Evolutionary conservation across 352 stramenopile species (phyloP), one percentile per base, ranked within the genome.

Genomic region (Plasmopara halstedii): DNA sequence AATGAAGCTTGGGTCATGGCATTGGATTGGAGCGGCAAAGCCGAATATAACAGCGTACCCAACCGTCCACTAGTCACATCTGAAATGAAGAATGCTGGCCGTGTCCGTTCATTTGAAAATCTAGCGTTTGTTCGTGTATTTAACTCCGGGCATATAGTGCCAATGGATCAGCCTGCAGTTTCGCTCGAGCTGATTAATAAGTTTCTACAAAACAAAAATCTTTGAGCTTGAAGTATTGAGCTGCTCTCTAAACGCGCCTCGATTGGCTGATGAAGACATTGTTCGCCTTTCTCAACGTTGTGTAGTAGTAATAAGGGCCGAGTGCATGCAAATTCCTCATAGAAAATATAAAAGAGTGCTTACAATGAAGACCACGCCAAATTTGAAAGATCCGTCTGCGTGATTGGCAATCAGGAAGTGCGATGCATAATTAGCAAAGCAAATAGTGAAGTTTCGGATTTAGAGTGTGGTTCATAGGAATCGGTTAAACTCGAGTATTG

Each of bases 131-230:
- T 98, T 27, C 91, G 94, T 49, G 84, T 98, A 2, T 95, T 86
- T 64, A 83, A 96, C 47, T 82, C 89, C 5, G 93, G 93, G 9
- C 95, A 98, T 65, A 97, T 98, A 87, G 92, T 97, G 4, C 91
- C 91, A 10, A 71, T 76, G 43, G 88, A 98, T 73, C 88, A 98
- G 55, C 94, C 93, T 6, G 75, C 85, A 18, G 78, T 85, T 42
- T 69, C 87, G 6, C 66, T 97, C 19, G 70, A 81, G 7, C 97
- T 98, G 86, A 80, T 98, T 40, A 94, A 88, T 51, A 83, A 68
- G 18, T 97, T 97, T 58, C 77, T 96, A 34, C 73, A 66, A 9
- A 51, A 70, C 27, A 19, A 75, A 29, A 52, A 63, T n/a, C 60
- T 75, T 18, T 84, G 49, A 62, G 31, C 27, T 31, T 6, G 6